Conservation (phyloP, 2,329 filamentous ascomycete genomes). For the Alternaria angustiovoidea region DNA sequence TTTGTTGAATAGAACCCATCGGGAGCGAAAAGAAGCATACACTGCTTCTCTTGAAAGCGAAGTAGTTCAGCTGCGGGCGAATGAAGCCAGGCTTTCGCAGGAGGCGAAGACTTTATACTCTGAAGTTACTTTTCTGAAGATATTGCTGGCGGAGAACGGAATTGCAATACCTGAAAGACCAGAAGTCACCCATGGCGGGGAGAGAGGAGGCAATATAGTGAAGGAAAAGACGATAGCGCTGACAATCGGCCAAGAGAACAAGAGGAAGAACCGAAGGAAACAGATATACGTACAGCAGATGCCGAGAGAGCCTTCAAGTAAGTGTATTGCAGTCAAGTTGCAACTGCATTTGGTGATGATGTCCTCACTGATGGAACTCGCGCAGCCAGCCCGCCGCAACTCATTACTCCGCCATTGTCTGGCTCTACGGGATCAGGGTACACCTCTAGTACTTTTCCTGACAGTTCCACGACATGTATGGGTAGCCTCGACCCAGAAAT, state of each 20-base stretch:
- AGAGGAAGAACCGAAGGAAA: slow-evolving; percentile 5
- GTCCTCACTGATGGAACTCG: background rate
- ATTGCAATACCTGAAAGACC: slow-evolving; percentile 18
- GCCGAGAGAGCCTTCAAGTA: background rate
- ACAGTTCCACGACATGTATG: background rate
- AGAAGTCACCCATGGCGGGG: background rate
- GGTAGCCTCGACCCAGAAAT: slow-evolving; percentile 25
- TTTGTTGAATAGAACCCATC: slow-evolving; percentile 35
- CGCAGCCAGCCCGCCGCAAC: background rate
- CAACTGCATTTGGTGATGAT: background rate
- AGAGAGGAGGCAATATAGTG: background rate
- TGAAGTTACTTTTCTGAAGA: slow-evolving; percentile 33
- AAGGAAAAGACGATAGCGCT: background rate
- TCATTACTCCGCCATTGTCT: background rate
- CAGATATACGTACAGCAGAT: slow-evolving; percentile 7
- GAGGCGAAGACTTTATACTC: slow-evolving; percentile 35
- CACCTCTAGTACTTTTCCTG: background rate
- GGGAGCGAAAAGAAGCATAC: slow-evolving; percentile 47
- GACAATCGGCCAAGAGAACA: background rate
- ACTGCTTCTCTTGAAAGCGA: slow-evolving; percentile 39
- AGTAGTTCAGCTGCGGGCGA: slow-evolving; percentile 40
- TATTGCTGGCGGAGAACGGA: slow-evolving; percentile 25
- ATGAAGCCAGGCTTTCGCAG: slow-evolving; percentile 39
- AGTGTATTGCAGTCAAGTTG: background rate
- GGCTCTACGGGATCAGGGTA: background rate